These are phyloP conservation scores for Alectoria sarmentosa DNA, from an alignment of 495 filamentous ascomycete genomes.

Conservation along the genomic window DNA sequence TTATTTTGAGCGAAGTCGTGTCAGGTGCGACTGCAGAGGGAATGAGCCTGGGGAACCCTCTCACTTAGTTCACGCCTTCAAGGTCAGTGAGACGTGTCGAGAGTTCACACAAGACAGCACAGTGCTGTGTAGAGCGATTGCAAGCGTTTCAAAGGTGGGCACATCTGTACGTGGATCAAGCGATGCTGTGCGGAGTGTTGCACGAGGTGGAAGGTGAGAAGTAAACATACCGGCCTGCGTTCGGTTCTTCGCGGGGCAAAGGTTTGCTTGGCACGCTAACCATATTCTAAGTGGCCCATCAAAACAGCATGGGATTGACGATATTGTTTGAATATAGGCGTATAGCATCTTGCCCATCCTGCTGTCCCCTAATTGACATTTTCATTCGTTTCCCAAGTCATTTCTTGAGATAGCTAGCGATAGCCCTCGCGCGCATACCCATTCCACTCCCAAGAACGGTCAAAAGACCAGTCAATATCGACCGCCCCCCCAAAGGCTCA, in stretches of 20 bases:
- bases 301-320: slow-evolving; percentile 16
- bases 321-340: slow-evolving; percentile 7
- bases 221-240: slow-evolving; percentile 13
- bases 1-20: background rate
- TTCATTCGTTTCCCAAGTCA: background rate
- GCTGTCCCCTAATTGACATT: background rate
- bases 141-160: background rate
- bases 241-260: slow-evolving; percentile 14
- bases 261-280: slow-evolving; percentile 19
- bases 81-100: background rate
- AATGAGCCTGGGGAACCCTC: background rate
- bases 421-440: slow-evolving; percentile 5
- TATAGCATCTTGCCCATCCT: background rate
- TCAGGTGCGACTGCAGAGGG: background rate
- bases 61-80: background rate
- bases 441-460: background rate
- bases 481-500: background rate
- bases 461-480: background rate
- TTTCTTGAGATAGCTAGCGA: slow-evolving; percentile 2
- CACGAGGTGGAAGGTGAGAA: background rate
- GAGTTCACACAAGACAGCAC: background rate
- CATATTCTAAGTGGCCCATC: slow-evolving; percentile 5
- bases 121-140: background rate
- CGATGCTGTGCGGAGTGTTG: background rate
- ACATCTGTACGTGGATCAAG: background rate